phyloP scores from a whole-genome alignment of 2,329 filamentous ascomycete genomes.

The Fusarium liriodendri region DNA sequence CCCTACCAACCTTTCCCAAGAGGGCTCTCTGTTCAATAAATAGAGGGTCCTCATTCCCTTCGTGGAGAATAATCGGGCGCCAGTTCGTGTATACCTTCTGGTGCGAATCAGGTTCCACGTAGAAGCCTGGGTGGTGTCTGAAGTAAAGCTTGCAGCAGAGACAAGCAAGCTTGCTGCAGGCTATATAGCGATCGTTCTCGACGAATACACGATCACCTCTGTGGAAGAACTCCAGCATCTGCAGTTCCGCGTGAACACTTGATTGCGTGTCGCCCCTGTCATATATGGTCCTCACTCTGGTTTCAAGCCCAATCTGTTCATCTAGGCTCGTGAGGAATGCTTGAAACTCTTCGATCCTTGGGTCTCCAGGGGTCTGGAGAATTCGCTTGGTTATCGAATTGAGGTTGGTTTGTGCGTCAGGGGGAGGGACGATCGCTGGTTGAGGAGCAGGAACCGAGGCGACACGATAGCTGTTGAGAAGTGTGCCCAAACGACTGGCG shows the following conservation, averaged over 20 bases:
- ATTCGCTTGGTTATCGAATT: slow-evolving; percentile 49
- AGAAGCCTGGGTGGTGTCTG: slow-evolving; percentile 49
- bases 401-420: slow-evolving; percentile 46
- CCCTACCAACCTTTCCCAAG: background rate
- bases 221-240: slow-evolving; percentile 59
- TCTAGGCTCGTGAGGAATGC: slow-evolving; percentile 9
- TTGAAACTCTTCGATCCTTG: slow-evolving; percentile 1
- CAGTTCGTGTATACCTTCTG: slow-evolving; percentile 56
- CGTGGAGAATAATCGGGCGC: slow-evolving; percentile 42
- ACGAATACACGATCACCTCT: slow-evolving; percentile 32
- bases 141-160: slow-evolving; percentile 61
- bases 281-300: slow-evolving; percentile 20
- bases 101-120: slow-evolving; percentile 50
- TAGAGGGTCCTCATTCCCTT: slow-evolving; percentile 8
- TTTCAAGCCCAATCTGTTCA: slow-evolving; percentile 3
- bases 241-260: slow-evolving; percentile 30
- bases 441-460: background rate
- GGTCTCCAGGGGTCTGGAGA: slow-evolving; percentile 27
- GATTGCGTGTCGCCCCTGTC: slow-evolving; percentile 37
- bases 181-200: slow-evolving; percentile 57
- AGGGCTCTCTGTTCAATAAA: slow-evolving; percentile 20
- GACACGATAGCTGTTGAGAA: slow-evolving; percentile 43
- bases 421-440: slow-evolving; percentile 32
- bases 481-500: slow-evolving; percentile 39
- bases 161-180: slow-evolving; percentile 64